phyloP scores from a whole-genome alignment of 2,329 filamentous ascomycete genomes.

The Hawksworthiomyces lignivorus region DNA sequence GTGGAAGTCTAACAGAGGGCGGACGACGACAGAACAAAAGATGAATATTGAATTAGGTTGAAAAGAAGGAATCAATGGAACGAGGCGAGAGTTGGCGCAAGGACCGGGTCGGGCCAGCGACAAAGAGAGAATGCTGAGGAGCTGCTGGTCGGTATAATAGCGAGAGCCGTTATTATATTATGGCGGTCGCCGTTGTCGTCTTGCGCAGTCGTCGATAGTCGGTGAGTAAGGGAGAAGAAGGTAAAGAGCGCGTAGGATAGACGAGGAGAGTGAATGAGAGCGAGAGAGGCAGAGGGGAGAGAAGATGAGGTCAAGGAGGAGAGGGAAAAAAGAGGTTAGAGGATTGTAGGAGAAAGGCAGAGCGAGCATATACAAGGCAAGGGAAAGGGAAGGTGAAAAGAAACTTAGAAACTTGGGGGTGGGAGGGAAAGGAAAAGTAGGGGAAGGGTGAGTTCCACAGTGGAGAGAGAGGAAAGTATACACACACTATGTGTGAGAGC shows the following conservation, averaged over 20 bases:
- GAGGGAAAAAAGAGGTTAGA: neutral
- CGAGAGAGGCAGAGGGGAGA: neutral
- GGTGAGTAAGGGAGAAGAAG: neutral
- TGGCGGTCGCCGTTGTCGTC: neutral
- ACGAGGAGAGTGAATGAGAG: neutral
- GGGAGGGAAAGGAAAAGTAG: neutral
- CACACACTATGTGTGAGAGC: too few relatives aligned
- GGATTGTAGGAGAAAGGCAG: too few relatives aligned
- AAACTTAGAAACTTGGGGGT: slow-evolving; percentile 6
- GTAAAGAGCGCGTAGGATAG: neutral
- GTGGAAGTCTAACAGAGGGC: too few relatives aligned
- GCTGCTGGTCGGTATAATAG: neutral
- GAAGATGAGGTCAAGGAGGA: neutral
- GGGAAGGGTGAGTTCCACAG: too few relatives aligned
- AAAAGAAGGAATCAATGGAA: neutral
- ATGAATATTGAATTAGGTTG: neutral
- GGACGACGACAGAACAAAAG: too few relatives aligned
- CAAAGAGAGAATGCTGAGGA: neutral
- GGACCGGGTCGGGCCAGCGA: slow-evolving; percentile 9
- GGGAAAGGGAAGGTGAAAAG: too few relatives aligned
- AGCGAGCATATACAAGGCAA: too few relatives aligned
- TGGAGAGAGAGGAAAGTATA: too few relatives aligned
- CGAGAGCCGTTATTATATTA: too few relatives aligned
- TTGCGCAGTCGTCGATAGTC: too few relatives aligned
- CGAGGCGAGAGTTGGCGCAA: neutral